Percentiles rank a stretch among this genome's conserved stretches.
These are phyloP conservation scores for Graphiopsis chlorocephala DNA, from an alignment of 2,329 filamentous ascomycete genomes.

Conservation along the genomic window DNA sequence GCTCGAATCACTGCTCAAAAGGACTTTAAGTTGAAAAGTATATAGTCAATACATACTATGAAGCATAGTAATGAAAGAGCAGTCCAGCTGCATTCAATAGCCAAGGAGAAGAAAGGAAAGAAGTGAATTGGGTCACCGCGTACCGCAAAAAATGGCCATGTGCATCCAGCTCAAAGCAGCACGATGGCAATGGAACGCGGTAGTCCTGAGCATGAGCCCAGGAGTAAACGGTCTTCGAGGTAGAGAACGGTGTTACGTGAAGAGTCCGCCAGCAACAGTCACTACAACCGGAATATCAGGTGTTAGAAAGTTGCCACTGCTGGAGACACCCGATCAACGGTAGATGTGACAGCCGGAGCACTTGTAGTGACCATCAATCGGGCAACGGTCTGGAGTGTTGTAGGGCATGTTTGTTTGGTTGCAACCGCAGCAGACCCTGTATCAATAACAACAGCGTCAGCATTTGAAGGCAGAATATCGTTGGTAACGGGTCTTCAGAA, in stretches of 20 bases:
- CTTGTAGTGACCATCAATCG: not conserved
- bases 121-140: not conserved
- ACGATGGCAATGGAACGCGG: not conserved
- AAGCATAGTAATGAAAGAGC: not conserved
- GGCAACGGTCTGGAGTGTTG: not conserved
- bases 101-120: not conserved
- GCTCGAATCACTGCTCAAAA: not conserved
- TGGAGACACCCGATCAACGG: not conserved
- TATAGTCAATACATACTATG: not conserved
- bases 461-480: not conserved
- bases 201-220: not conserved
- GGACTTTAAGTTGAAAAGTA: not conserved
- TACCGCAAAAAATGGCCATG: not conserved
- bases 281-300: no score
- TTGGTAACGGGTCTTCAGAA: not conserved
- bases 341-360: not conserved
- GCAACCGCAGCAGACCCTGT: constrained; percentile 3
- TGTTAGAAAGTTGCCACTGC: no score
- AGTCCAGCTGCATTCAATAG: not conserved
- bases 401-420: not conserved
- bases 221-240: no score
- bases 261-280: no score
- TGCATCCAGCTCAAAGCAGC: not conserved
- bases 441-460: not conserved
- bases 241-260: no score